These are phyloP conservation scores for Ogataea sp. DNA, from an alignment of 805 yeast species.

Conservation along the genomic window DNA sequence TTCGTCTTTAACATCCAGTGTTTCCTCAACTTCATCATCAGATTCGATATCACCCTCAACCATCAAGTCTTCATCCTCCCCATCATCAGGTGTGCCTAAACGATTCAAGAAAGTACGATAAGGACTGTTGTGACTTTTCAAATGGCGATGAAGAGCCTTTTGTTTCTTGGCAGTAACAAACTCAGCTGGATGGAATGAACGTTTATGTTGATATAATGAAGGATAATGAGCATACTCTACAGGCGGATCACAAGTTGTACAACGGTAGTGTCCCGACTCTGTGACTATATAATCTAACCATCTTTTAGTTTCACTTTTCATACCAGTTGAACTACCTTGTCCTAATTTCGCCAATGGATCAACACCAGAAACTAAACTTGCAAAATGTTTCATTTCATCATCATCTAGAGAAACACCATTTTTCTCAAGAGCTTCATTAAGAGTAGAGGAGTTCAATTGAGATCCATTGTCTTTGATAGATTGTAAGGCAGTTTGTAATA, in stretches of 20 bases:
- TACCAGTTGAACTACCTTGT: no score
- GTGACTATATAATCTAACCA: slow-evolving; percentile 13
- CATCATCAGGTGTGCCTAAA: slow-evolving; percentile 1
- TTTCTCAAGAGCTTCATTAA: no score
- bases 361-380: no score
- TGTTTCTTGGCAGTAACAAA: slow-evolving; percentile 4
- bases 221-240: slow-evolving; percentile 10
- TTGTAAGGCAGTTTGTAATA: no score
- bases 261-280: slow-evolving; percentile 11
- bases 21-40: no score
- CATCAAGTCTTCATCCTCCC: background rate
- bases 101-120: background rate
- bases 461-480: no score
- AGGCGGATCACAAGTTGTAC: slow-evolving; percentile 10
- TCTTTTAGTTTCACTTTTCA: background rate
- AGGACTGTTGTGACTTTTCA: background rate
- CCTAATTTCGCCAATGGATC: no score
- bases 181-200: slow-evolving; percentile 11
- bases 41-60: background rate
- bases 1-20: no score
- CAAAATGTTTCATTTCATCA: background rate
- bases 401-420: background rate
- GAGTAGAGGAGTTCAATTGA: no score
- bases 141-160: slow-evolving; percentile 1
- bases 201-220: slow-evolving; percentile 15